Conservation (phyloP, 2,329 filamentous ascomycete species). For the Dactylonectria macrodidyma region DNA sequence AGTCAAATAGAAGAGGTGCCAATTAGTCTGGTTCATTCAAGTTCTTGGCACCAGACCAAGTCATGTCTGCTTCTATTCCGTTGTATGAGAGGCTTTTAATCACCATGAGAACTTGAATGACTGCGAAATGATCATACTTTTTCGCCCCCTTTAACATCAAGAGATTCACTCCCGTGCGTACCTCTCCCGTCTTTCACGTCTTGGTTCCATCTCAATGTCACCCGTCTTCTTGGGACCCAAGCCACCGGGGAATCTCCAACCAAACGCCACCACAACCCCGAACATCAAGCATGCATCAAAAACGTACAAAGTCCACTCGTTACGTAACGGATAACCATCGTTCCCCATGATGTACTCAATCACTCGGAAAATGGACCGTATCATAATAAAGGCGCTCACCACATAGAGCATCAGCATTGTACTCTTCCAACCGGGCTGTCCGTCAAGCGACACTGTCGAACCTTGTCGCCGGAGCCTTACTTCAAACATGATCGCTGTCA, state of each 20-base stretch:
- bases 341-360: constrained; percentile 23
- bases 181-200: background rate
- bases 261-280: background rate
- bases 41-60: too few species aligned
- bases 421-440: background rate
- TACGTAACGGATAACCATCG: constrained; percentile 8
- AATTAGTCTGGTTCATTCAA: too few species aligned
- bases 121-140: too few species aligned
- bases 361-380: constrained; percentile 39
- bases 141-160: too few species aligned
- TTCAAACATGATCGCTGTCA: constrained; percentile 62
- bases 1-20: too few species aligned
- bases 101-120: too few species aligned
- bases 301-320: constrained; percentile 23
- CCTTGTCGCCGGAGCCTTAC: constrained; percentile 17
- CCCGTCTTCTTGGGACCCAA: background rate
- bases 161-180: background rate
- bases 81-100: too few species aligned
- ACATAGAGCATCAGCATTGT: constrained; percentile 48
- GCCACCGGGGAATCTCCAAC: background rate
- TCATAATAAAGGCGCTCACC: constrained; percentile 55
- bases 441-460: background rate
- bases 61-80: too few species aligned
- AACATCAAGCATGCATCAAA: constrained; percentile 25
- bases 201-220: background rate